Evolutionary conservation across 2,329 filamentous ascomycete species (phyloP).

Genomic region (Alternaria solani): DNA sequence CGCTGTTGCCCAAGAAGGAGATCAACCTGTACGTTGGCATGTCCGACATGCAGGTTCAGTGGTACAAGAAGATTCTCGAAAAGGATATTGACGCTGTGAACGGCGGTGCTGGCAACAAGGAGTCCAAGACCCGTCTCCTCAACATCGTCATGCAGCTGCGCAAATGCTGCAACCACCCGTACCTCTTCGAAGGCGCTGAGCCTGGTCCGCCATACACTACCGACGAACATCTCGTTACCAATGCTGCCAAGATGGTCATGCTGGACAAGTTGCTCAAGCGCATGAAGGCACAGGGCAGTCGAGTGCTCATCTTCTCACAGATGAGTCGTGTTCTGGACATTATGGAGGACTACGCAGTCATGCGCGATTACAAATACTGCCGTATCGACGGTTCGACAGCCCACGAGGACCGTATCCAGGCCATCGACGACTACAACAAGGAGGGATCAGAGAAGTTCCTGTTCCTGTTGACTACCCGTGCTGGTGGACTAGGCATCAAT

Average conservation of each 20-base stretch:
- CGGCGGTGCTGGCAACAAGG: constrained; percentile 91
- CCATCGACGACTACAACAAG: constrained; percentile 98
- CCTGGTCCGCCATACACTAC: constrained; percentile 98
- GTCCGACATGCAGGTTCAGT: constrained; percentile 99
- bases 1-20: constrained; percentile 95
- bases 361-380: constrained; percentile 93
- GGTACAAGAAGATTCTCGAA: constrained; percentile 98
- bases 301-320: constrained; percentile 98
- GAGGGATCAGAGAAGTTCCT: constrained; percentile 87
- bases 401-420: constrained; percentile 95
- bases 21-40: constrained; percentile 97
- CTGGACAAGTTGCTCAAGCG: constrained; percentile 89
- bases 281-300: constrained; percentile 84
- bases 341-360: constrained; percentile 96
- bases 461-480: constrained; percentile 93
- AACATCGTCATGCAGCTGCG: constrained; percentile 99
- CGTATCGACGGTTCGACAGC: constrained; percentile 96
- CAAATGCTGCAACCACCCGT: constrained; percentile 99
- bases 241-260: constrained; percentile 97
- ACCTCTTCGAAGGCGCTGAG: constrained; percentile 96
- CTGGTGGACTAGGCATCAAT: constrained; percentile 96
- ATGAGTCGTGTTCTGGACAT: constrained; percentile 99
- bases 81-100: constrained; percentile 99
- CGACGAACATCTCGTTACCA: constrained; percentile 92
- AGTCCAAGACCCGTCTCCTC: constrained; percentile 94